These are phyloP conservation scores for Zea luxurians DNA, from an alignment of 176 grass and related monocot genomes.

Conservation along the genomic window DNA sequence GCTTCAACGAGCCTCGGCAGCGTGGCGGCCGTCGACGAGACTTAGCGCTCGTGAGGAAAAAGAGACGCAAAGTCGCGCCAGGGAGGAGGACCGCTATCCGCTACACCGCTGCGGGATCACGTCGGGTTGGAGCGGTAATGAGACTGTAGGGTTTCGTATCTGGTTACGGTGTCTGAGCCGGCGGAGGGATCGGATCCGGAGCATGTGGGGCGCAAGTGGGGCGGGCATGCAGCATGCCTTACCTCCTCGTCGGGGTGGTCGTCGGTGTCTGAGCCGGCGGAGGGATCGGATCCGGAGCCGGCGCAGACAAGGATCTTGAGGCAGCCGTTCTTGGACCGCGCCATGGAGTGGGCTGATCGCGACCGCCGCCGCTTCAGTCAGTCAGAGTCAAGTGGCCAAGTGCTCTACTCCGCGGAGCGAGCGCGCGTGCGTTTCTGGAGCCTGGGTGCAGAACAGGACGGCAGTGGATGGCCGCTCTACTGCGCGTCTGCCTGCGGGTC, in stretches of 20 bases:
- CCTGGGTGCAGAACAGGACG: conserved; percentile 30
- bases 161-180: too few species aligned
- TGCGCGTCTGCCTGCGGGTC: conserved; percentile 2
- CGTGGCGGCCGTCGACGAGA: too few species aligned
- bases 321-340: conserved; percentile 60
- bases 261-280: conserved; percentile 48
- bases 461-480: conserved; percentile 28
- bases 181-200: too few species aligned
- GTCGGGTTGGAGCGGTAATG: too few species aligned
- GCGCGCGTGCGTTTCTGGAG: conserved; percentile 40
- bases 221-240: not conserved
- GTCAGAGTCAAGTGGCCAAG: not conserved
- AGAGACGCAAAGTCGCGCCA: too few species aligned
- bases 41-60: too few species aligned
- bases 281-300: conserved; percentile 48
- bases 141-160: too few species aligned
- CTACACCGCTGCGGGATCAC: too few species aligned
- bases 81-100: too few species aligned
- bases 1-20: too few species aligned
- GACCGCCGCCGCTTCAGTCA: conserved; percentile 4
- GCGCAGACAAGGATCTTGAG: conserved; percentile 76
- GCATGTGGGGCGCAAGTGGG: not conserved
- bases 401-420: not conserved
- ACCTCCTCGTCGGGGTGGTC: conserved; percentile 52
- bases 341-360: conserved; percentile 38